Evolutionary conservation across 129 eudicot species (phyloP), one percentile per base, ranked within the genome.

Genomic region (Flaveria brownii): DNA sequence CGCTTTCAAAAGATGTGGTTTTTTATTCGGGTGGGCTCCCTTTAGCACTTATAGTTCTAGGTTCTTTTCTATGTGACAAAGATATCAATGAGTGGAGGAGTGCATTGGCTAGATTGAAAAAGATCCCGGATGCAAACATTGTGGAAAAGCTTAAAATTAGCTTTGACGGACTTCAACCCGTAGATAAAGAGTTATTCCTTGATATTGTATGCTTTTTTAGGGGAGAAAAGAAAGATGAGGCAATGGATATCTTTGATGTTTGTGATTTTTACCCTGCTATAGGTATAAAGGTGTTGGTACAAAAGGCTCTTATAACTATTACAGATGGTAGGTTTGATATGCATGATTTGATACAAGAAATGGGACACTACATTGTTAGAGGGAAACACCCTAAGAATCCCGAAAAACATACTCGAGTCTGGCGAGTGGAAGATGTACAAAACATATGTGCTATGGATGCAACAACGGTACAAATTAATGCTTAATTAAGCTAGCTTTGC

Each of bases 281-380:
- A 26, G 68, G 68, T 62, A 13, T 62, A 28, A 62, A 62, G 68
- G 68, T 62, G 68, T 62, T 62, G 20, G 11, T 62, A 62, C 68
- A 62, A 26, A 62, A 62, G 43, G 41, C 68, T 26, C 68, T 62
- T 11, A 28, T 62, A 62, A 62, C 68, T 28, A 62, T 62, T 26
- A 26, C 68, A 26, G 43, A 62, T 62, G 68, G 68, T 28, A 62
- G 68, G 18, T 62, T 62, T 14, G 68, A 62, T 26, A 62, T 62
- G 68, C 68, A 62, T 62, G 68, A 62, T 62, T 62, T 62, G 79
- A 28, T 80, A 18, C 56, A 30, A 55, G 84, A 80, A 57, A 80
- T 74, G 79, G 78, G 75, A 36, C 72, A 63, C 57, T 54, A 80
- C 47, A 74, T 80, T 26, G 80, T 80, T 43, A 70, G 70, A 76